Base-by-base conservation (phyloP, 2,329 filamentous ascomycete genomes). In the Xylaria sp. region DNA sequence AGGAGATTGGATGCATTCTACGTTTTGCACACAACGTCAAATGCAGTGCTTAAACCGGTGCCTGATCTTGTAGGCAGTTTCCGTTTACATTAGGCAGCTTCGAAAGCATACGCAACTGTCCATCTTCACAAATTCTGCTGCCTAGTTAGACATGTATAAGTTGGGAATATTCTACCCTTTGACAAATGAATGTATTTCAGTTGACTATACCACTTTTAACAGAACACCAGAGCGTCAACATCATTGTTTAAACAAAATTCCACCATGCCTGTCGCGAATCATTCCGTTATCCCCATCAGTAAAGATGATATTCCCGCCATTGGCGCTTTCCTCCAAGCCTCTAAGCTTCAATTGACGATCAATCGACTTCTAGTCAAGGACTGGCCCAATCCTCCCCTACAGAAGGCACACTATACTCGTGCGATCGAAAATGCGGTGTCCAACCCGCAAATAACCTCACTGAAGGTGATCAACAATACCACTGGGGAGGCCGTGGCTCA, bases 311-410 rank as follows among this genome's bases (percentile, higher is more conserved):
- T 57, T 17, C 28, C 60, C n/a, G 49, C 28, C 6, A 46, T 65
- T 5, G 31, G 31, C 31, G 43, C 19, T 2, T 65, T 60, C 38
- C 59, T 65, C n/a, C 50, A 60, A n/a, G 45, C 37, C 21, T 63
- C 60, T 11, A 65, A 65, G 49, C 38, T 59, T 17, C 59, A 62
- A 9, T 40, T 65, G 7, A 55, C 59, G 21, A 62, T 65, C n/a
- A 65, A 65, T 47, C 63, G 58, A 19, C 63, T 65, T 35, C 9
- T 65, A 6, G 43, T 62, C n/a, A 19, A 47, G 7, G 38, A 65
- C 40, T 63, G 63, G 63, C 59, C 63, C 1, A 55, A 54, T 12
- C 25, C 15, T 1, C 31, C 31, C 4, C n/a, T 40, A 8, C 63
- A 59, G 17, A 42, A 42, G 1, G 55, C 50, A 1, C 25, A 59